A percentile compares a stretch with the other conserved stretches of the same genome.
Evolutionary conservation across 2,329 filamentous ascomycete species (phyloP).

Genomic region (Zarea fungicola): DNA sequence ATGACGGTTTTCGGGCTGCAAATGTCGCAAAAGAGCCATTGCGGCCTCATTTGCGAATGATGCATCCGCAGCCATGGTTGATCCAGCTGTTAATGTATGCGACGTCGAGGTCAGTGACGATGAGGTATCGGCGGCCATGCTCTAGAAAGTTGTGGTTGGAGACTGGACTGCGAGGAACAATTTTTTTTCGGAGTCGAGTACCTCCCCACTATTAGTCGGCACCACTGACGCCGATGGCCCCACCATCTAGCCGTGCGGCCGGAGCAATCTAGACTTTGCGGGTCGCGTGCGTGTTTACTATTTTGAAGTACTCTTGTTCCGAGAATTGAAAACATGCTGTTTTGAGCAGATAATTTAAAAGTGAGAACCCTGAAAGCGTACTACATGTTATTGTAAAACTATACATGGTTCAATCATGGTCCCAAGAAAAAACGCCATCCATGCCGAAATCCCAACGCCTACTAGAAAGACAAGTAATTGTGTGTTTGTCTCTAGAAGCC

Average conservation of each 20-base stretch:
- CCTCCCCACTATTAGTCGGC: slow-evolving; percentile 13
- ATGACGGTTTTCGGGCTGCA: slow-evolving; percentile 59
- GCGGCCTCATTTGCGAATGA: slow-evolving; percentile 27
- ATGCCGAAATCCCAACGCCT: slow-evolving; percentile 8
- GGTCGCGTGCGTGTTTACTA: too few relatives aligned
- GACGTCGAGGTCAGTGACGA: slow-evolving; percentile 61
- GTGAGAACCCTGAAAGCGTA: not conserved
- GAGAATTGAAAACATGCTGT: too few relatives aligned
- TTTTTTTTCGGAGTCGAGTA: slow-evolving; percentile 1
- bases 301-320: too few relatives aligned
- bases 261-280: too few relatives aligned
- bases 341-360: not conserved
- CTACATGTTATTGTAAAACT: not conserved
- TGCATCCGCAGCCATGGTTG: slow-evolving; percentile 33
- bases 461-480: not conserved
- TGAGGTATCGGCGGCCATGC: slow-evolving; percentile 39
- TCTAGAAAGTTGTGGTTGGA: slow-evolving; percentile 14
- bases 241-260: not conserved
- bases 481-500: slow-evolving; percentile 28
- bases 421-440: slow-evolving; percentile 7
- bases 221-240: slow-evolving; percentile 4
- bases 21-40: slow-evolving; percentile 48
- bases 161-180: not conserved
- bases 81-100: slow-evolving; percentile 53
- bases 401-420: not conserved